Evolutionary conservation across 345 rosid genomes (phyloP).

Genomic region (Punica granatum): DNA sequence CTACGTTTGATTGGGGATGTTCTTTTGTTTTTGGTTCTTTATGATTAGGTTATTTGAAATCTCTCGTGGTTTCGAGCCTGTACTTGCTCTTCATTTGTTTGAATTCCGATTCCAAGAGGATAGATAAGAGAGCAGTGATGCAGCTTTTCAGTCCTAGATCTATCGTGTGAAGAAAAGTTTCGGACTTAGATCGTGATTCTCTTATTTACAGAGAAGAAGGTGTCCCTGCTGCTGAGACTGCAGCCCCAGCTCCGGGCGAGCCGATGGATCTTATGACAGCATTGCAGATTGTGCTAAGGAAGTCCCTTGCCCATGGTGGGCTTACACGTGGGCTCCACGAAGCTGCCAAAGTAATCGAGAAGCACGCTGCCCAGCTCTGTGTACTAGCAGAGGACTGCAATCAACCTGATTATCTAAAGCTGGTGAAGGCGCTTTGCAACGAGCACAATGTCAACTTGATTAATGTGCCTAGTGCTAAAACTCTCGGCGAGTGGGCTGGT

Average conservation of each 20-base stretch:
- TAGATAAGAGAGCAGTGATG: too few relatives aligned
- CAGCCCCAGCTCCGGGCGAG: constrained; percentile 49
- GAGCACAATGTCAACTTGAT: constrained; percentile 61
- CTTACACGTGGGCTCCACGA: constrained; percentile 72
- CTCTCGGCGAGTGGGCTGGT: constrained; percentile 93
- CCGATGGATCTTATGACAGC: constrained; percentile 74
- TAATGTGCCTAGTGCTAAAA: constrained; percentile 73
- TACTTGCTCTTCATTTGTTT: too few relatives aligned
- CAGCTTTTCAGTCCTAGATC: too few relatives aligned
- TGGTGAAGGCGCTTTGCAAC: constrained; percentile 72
- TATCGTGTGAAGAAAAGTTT: too few relatives aligned
- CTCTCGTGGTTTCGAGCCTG: too few relatives aligned
- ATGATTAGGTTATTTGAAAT: too few relatives aligned
- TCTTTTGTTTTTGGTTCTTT: too few relatives aligned
- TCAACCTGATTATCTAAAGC: constrained; percentile 76
- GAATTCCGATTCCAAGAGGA: too few relatives aligned
- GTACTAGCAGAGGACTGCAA: constrained; percentile 82
- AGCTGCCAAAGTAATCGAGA: constrained; percentile 70
- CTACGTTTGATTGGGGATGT: too few relatives aligned
- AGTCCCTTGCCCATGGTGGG: constrained; percentile 73
- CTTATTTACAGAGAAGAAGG: constrained; percentile 72
- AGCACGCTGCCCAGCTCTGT: constrained; percentile 64
- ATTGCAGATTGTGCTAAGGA: constrained; percentile 61
- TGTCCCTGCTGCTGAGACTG: constrained; percentile 37
- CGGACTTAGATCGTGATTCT: too few relatives aligned